Conservation (phyloP, 352 stramenopile genomes). For the Phytophthora fragariaefolia region DNA sequence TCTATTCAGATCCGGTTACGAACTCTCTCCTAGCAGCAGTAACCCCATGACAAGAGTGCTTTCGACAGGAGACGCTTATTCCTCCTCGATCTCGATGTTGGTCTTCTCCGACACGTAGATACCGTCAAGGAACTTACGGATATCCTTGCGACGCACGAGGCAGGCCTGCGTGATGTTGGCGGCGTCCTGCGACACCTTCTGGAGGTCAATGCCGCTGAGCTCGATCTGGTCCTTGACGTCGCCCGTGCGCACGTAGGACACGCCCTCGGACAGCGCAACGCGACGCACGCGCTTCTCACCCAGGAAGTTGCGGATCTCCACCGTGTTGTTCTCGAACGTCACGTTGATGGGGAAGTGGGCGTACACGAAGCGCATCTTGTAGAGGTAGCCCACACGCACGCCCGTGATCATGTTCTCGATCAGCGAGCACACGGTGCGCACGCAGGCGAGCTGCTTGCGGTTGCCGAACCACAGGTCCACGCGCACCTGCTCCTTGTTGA, state of each 20-base stretch:
- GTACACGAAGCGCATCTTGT: conserved; percentile 99
- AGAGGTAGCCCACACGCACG: conserved; percentile 97
- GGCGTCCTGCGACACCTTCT: conserved; percentile 94
- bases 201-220: conserved; percentile 98
- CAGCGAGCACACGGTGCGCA: conserved; percentile 98
- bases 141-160: conserved; percentile 92
- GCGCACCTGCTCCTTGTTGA: conserved; percentile 93
- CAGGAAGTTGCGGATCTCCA: conserved; percentile 99
- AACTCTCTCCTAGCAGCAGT: conserved; percentile 38
- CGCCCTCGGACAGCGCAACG: conserved; percentile 93
- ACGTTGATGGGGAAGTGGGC: conserved; percentile 99
- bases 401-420: conserved; percentile 99
- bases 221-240: conserved; percentile 99
- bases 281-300: conserved; percentile 98
- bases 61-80: conserved; percentile 44
- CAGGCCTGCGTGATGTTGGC: conserved; percentile 89
- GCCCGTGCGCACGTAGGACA: conserved; percentile 94
- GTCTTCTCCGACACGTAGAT: conserved; percentile 99
- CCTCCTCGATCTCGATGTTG: conserved; percentile 74
- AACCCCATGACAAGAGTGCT: conserved; percentile 29
- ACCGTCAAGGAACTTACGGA: conserved; percentile 99
- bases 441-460: conserved; percentile 98
- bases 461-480: conserved; percentile 99
- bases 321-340: conserved; percentile 90
- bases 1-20: conserved; percentile 53